Conservation (phyloP, 2,329 filamentous ascomycete genomes). For the Trichophyton schoenleinii region DNA sequence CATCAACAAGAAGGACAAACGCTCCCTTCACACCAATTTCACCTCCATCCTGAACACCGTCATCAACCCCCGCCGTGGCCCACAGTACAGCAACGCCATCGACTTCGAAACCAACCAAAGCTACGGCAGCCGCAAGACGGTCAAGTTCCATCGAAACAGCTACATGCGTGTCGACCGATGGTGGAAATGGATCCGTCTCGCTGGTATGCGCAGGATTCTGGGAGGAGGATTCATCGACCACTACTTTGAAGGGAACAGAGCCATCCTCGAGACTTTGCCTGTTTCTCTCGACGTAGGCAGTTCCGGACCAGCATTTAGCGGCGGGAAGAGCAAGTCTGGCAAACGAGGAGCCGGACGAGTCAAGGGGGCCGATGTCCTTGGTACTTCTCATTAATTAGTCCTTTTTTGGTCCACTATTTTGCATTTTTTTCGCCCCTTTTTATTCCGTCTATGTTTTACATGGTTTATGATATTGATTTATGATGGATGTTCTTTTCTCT, state of each 20-base stretch:
- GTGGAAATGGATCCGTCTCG: conserved; percentile 59
- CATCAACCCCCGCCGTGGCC: conserved; percentile 53
- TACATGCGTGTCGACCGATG: conserved; percentile 56
- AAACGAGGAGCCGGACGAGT: neutral
- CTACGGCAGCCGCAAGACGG: conserved; percentile 50
- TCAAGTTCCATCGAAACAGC: conserved; percentile 47
- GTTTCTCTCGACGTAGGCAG: conserved; percentile 13
- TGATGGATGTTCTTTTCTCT: neutral
- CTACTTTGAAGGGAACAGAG: conserved; percentile 48
- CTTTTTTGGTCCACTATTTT: neutral
- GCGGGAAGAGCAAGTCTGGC: neutral
- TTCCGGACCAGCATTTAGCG: neutral
- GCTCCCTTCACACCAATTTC: conserved; percentile 53
- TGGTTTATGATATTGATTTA: neutral
- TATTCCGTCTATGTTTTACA: neutral
- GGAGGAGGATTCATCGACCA: conserved; percentile 51
- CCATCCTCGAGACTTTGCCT: conserved; percentile 48
- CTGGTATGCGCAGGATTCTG: conserved; percentile 48
- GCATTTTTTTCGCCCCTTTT: neutral
- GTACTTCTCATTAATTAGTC: neutral
- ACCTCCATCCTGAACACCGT: conserved; percentile 53
- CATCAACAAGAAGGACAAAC: conserved; percentile 55
- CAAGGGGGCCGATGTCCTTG: neutral
- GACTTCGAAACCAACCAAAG: conserved; percentile 47
- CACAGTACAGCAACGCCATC: conserved; percentile 52